Evolutionary conservation across 2,329 filamentous ascomycete species (phyloP).

Genomic region (Pseudogymnoascus sp.): DNA sequence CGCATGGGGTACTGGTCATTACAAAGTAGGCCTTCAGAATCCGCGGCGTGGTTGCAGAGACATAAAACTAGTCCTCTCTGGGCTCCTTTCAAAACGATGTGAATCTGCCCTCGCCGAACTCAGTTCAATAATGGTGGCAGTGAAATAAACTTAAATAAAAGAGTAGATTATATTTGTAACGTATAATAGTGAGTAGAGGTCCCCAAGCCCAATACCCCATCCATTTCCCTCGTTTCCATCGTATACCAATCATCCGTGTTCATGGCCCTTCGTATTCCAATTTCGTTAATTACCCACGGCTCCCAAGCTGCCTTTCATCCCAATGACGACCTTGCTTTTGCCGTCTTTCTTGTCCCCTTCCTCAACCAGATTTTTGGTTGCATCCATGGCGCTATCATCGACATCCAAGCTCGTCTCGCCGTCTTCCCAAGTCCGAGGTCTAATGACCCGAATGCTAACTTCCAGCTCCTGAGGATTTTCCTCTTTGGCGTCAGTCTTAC

Average conservation of each 20-base stretch:
- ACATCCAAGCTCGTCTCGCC: conserved; percentile 32
- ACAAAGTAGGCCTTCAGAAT: conserved; percentile 14
- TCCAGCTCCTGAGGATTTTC: conserved; percentile 22
- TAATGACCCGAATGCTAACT: conserved; percentile 21
- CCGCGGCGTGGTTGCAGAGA: not conserved
- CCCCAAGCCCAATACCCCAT: not conserved
- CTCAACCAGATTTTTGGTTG: conserved; percentile 28
- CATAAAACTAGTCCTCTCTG: not conserved
- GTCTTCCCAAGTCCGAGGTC: conserved; percentile 19
- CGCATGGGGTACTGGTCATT: conserved; percentile 22
- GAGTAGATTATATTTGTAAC: not conserved
- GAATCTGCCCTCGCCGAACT: not conserved
- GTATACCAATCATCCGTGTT: not conserved
- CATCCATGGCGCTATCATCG: conserved; percentile 40
- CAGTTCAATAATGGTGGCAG: not conserved
- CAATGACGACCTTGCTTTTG: not conserved
- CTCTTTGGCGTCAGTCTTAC: conserved; percentile 17
- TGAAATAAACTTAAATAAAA: not conserved
- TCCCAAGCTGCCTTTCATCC: conserved; percentile 6
- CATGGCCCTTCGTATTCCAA: not conserved
- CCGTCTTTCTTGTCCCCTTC: not conserved
- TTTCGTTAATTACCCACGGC: not conserved
- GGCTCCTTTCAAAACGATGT: not conserved
- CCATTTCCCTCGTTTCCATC: not conserved
- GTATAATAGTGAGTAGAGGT: not conserved